Percentiles rank a stretch among this genome's conserved stretches.
Evolutionary conservation across 805 yeast genomes (phyloP).

Genomic region (Barnettozyma vustinii): DNA sequence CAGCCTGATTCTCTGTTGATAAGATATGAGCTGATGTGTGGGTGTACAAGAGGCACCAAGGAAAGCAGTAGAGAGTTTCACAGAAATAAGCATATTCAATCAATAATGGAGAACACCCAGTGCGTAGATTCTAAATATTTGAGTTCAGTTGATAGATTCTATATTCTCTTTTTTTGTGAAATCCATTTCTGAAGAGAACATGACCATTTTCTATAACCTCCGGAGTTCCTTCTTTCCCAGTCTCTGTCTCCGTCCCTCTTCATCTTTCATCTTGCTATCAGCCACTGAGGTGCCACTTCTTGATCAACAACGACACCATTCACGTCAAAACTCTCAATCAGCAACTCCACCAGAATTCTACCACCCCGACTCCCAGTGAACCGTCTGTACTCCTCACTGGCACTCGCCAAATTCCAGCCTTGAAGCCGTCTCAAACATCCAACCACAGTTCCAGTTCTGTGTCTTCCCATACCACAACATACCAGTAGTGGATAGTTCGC

Average conservation of each 20-base stretch:
- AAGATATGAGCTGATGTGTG: background rate
- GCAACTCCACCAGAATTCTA: slow-evolving; percentile 81
- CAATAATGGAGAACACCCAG: too few species aligned
- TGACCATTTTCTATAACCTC: background rate
- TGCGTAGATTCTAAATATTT: too few species aligned
- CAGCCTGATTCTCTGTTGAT: background rate
- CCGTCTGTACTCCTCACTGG: slow-evolving; percentile 88
- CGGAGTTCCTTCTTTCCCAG: background rate
- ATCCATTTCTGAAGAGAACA: background rate
- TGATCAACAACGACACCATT: slow-evolving; percentile 36
- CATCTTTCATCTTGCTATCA: slow-evolving; percentile 17
- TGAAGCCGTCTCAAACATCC: slow-evolving; percentile 90
- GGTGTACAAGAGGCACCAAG: background rate
- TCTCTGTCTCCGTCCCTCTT: background rate
- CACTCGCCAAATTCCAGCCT: slow-evolving; percentile 95
- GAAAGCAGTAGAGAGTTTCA: too few species aligned
- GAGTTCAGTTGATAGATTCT: too few species aligned
- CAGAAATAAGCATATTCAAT: too few species aligned
- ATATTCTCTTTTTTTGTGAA: background rate
- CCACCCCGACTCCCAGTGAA: slow-evolving; percentile 94
- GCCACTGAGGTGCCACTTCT: slow-evolving; percentile 44
- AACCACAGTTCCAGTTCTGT: slow-evolving; percentile 92
- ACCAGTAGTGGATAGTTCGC: slow-evolving; percentile 81
- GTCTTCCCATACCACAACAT: slow-evolving; percentile 98
- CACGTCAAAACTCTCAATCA: slow-evolving; percentile 70